These are phyloP conservation scores for Coemansia nantahalensis DNA, from an alignment of 192 early-diverging fungal species.

Conservation along the genomic window DNA sequence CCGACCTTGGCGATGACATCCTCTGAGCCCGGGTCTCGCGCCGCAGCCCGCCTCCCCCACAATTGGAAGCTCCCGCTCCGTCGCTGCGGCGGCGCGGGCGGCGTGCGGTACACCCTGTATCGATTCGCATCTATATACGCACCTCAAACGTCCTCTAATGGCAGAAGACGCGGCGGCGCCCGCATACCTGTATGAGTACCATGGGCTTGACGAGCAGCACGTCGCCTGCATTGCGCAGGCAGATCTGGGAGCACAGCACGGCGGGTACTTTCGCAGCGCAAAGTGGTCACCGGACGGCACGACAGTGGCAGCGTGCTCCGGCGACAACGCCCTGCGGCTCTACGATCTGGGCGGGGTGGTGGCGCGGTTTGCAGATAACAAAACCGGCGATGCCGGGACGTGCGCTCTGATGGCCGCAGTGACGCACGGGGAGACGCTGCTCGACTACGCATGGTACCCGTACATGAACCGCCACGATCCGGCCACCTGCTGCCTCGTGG, in stretches of 20 bases:
- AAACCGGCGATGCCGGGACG: background rate
- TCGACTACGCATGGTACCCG: conserved; percentile 42
- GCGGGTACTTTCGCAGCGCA: conserved; percentile 13
- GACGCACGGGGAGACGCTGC: conserved; percentile 17
- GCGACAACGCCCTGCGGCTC: conserved; percentile 24
- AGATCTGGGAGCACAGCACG: background rate
- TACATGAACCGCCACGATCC: conserved; percentile 44
- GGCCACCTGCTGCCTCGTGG: conserved; percentile 59
- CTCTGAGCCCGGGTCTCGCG: conserved; percentile 8
- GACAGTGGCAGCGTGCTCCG: conserved; percentile 19
- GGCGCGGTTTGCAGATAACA: background rate
- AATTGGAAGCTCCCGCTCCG: too few species aligned
- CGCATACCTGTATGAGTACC: conserved; percentile 21
- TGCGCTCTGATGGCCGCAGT: background rate
- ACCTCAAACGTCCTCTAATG: too few species aligned
- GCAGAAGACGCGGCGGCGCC: too few species aligned
- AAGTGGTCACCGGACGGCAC: conserved; percentile 51
- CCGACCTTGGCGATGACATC: conserved; percentile 20
- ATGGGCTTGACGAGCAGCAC: background rate
- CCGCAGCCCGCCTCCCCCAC: too few species aligned
- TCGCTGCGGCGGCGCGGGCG: too few species aligned
- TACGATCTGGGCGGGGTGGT: conserved; percentile 10
- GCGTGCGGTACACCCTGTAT: too few species aligned
- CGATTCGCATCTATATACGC: too few species aligned
- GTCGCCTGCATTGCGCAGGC: conserved; percentile 13